These are phyloP conservation scores for Fusarium sp. DNA, from an alignment of 2,329 filamentous ascomycete species.

Conservation along the genomic window DNA sequence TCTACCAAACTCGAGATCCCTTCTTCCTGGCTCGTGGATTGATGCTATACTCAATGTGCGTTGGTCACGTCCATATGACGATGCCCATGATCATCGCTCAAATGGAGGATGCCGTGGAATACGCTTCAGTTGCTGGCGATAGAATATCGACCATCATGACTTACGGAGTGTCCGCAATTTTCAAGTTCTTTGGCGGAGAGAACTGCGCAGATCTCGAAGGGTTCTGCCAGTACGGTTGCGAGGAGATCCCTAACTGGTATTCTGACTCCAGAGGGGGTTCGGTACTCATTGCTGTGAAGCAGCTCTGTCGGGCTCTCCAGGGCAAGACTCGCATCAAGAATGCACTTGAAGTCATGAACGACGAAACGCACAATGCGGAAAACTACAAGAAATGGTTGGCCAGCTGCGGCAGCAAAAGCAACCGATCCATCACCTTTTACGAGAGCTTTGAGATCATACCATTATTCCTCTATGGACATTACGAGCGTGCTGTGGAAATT, in stretches of 20 bases:
- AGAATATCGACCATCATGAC: conserved; percentile 77
- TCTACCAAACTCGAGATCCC: conserved; percentile 70
- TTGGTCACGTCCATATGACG: conserved; percentile 76
- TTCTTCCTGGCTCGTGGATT: conserved; percentile 76
- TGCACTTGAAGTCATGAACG: conserved; percentile 69
- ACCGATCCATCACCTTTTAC: conserved; percentile 74
- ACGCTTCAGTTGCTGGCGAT: conserved; percentile 74
- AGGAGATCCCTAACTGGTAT: conserved; percentile 79
- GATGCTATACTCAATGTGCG: conserved; percentile 74
- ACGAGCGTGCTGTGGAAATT: conserved; percentile 67
- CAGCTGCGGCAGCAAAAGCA: conserved; percentile 66
- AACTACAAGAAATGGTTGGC: conserved; percentile 69
- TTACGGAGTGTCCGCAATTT: conserved; percentile 73
- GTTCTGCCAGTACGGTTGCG: conserved; percentile 76
- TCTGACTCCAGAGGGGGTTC: conserved; percentile 77
- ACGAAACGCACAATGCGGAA: conserved; percentile 71
- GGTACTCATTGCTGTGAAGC: conserved; percentile 72
- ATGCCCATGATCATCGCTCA: conserved; percentile 67
- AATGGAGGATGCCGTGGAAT: conserved; percentile 74
- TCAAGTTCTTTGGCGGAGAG: conserved; percentile 76
- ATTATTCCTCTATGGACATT: conserved; percentile 72
- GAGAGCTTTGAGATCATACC: conserved; percentile 73
- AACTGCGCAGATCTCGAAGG: conserved; percentile 76
- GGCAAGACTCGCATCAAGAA: conserved; percentile 72
- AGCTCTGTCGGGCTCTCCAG: conserved; percentile 75